A percentile compares a stretch with the other conserved stretches of the same genome.
These are phyloP conservation scores for Chlorella sp. DNA, from an alignment of 139 green algal genomes.

Conservation along the genomic window DNA sequence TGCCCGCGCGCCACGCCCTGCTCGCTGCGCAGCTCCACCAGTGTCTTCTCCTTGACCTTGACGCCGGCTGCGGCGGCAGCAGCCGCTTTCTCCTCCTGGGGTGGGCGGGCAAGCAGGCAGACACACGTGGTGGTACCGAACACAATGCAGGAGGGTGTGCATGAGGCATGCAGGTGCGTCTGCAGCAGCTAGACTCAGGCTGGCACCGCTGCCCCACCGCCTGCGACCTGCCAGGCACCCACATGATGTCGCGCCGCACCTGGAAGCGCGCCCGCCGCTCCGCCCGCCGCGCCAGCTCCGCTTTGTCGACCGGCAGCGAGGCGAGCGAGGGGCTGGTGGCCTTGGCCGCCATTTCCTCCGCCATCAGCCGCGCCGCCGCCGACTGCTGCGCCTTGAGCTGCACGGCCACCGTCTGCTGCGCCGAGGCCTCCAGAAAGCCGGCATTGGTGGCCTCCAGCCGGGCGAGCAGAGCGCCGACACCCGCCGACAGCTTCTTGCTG, in stretches of 20 bases:
- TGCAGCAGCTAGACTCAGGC: too few relatives aligned
- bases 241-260: neutral
- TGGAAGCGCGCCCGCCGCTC: conserved; percentile 52
- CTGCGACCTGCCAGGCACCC: too few relatives aligned
- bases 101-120: neutral
- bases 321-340: neutral
- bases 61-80: conserved; percentile 14
- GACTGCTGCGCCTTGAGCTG: too few relatives aligned
- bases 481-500: conserved; percentile 5
- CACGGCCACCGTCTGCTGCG: conserved; percentile 1
- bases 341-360: neutral
- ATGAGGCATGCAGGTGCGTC: neutral
- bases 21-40: conserved; percentile 25
- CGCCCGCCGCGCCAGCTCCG: conserved; percentile 39
- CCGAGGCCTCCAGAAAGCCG: conserved; percentile 17
- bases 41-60: neutral
- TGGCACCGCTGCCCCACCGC: too few relatives aligned
- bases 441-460: conserved; percentile 36
- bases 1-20: conserved; percentile 28
- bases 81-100: conserved; percentile 14
- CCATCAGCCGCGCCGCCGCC: too few relatives aligned
- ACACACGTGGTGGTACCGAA: too few relatives aligned
- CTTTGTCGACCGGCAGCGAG: conserved; percentile 5
- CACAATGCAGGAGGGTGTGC: too few relatives aligned
- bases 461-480: conserved; percentile 5